phyloP scores from a whole-genome alignment of 2,329 filamentous ascomycete species.

The Fusarium mundagurra region DNA sequence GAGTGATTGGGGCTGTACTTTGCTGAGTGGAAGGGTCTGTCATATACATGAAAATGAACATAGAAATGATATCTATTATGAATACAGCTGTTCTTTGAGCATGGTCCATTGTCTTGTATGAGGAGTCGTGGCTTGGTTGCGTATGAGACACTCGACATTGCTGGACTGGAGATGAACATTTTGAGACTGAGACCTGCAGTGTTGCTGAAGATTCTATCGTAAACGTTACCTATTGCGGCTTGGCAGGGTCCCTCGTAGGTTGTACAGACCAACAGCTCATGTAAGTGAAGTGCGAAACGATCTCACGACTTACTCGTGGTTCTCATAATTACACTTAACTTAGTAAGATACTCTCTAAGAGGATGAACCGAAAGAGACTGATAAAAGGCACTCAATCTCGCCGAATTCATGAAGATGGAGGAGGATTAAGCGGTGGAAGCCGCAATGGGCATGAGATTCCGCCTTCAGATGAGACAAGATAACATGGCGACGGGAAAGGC shows the following conservation, averaged over 20 bases:
- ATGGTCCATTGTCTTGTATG: accelerated
- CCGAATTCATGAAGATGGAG: not conserved
- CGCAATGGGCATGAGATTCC: not conserved
- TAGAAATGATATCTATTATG: constrained; percentile 7
- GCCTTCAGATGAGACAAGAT: not conserved
- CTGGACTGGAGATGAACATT: not conserved
- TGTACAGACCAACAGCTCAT: not conserved
- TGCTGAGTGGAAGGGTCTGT: not conserved
- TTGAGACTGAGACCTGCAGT: not conserved
- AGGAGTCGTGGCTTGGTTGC: not conserved
- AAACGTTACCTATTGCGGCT: not conserved
- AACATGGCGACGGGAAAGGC: not conserved
- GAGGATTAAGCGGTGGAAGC: not conserved
- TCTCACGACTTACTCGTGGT: not conserved
- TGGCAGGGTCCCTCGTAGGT: not conserved
- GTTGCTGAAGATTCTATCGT: not conserved
- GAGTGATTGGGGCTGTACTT: not conserved
- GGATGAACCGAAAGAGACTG: no score
- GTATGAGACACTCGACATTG: not conserved
- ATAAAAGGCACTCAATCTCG: not conserved
- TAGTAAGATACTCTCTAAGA: no score
- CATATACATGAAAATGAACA: not conserved
- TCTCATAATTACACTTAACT: not conserved
- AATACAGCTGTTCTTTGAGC: not conserved
- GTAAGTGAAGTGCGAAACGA: not conserved